phyloP scores from a whole-genome alignment of 805 yeast genomes.

The Saturnispora hagleri region DNA sequence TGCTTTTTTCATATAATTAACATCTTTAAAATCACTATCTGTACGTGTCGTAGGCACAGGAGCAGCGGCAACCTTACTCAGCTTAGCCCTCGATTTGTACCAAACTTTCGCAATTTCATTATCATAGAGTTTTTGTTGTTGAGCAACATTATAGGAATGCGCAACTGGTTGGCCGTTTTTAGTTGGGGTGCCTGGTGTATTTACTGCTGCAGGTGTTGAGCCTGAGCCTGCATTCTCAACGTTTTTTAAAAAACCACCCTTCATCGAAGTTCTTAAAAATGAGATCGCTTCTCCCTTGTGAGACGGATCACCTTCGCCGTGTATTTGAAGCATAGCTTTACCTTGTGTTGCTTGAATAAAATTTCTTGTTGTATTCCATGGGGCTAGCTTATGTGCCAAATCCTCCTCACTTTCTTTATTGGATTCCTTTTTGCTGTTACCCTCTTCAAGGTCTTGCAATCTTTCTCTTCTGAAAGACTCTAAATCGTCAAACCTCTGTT shows the following conservation, averaged over 20 bases:
- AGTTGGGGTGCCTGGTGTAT: conserved; percentile 13
- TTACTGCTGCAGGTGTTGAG: conserved; percentile 13
- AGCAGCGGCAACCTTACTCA: conserved; percentile 30
- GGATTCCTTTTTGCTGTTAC: conserved; percentile 15
- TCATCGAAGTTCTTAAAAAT: conserved; percentile 84
- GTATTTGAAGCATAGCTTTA: conserved; percentile 90
- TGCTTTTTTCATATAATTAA: conserved; percentile 30
- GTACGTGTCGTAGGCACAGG: conserved; percentile 20
- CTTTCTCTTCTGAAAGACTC: conserved; percentile 42
- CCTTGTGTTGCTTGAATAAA: conserved; percentile 92
- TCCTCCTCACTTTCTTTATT: conserved; percentile 42
- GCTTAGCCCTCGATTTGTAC: conserved; percentile 68
- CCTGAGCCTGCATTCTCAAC: conserved; percentile 14
- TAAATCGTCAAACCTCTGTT: conserved; percentile 75
- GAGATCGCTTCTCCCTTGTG: conserved; percentile 87
- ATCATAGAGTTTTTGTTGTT: conserved; percentile 86
- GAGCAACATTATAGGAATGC: conserved; percentile 70
- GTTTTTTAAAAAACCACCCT: conserved; percentile 64
- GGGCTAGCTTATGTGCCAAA: conserved; percentile 76
- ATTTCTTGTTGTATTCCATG: conserved; percentile 91
- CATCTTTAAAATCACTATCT: conserved; percentile 22
- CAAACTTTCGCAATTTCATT: conserved; percentile 84
- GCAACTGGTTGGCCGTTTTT: conserved; percentile 36
- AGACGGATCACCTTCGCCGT: conserved; percentile 92
- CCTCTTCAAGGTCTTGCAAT: conserved; percentile 21